Evolutionary conservation across 169 alveolate genomes (phyloP), one percentile per base, ranked within the genome.

Genomic region (Plasmodium knowlesi): DNA sequence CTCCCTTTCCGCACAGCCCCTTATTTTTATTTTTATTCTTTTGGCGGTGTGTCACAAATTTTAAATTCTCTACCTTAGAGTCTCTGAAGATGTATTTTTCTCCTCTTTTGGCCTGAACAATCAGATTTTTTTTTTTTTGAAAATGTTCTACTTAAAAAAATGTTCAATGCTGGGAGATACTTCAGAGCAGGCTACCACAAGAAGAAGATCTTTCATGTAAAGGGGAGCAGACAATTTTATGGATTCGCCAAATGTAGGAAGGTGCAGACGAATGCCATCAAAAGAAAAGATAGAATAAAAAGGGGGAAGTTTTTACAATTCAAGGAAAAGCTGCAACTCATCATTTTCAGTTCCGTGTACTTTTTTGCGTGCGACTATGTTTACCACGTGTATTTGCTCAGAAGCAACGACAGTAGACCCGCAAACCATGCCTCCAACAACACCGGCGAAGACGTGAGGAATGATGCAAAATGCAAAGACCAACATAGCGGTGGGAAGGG

Each of bases 281-380:
- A 81, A 30, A 71, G 84, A 54, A 82, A 71, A 53, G 86, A 88
- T 67, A 88, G 82, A 79, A 14, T 88, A 88, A 79, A 30, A 39
- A 25, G 32, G 43, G 92, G 83, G 67, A 91, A 32, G 54, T 71
- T 71, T n/a, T 16, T 91, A 81, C 46, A 91, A 72, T 39, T 91
- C 3, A 91, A 34, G 83, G 95, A 91, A 91, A 91, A 81, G 76
- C n/a, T 91, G 25, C 82, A 91, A 43, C 76, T 91, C 53, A 39
- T 91, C 76, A 16, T 91, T 91, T 91, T 81, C 83, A 81, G 86
- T n/a, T 91, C 95, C 25, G n/a, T 91, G 9, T 91, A 91, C 79
- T 73, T 91, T 82, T 82, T 91, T 70, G 53, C 92, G 14, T 67
- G 79, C 37, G 95, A 91, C 57, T 91, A 81, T 82, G 25, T 91